Base-by-base conservation (phyloP, 495 filamentous ascomycete genomes). In the Hypomontagnella submonticulosa region DNA sequence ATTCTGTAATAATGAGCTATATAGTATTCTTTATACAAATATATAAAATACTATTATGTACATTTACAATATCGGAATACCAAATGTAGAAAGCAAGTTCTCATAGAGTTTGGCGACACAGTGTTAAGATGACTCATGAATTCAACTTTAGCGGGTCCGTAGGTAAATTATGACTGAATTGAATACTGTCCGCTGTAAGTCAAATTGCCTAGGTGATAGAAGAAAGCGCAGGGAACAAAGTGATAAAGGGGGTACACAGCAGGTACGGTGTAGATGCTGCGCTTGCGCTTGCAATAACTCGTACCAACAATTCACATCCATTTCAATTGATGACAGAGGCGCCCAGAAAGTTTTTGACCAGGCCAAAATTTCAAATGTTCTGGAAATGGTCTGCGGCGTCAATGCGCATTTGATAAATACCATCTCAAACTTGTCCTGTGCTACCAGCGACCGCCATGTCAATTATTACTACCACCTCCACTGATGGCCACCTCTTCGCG, bases 401-500 rank as follows among this genome's bases (percentile, higher is more conserved):
- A 67, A 67, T 68, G 54, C 65, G 54, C 53, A 55, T 59, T 54
- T 53, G 37, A 10, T 20, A 48, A 68, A 69, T 60, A 57, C 41
- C 36, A 64, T 42, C 59, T 54, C 55, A 37, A 62, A 30, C 7
- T 44, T 47, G 33, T 32, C 53, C 58, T 67, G 75, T 73, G 72
- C 32, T 44, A 75, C 72, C 70, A 73, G 47, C 54, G 67, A 70
- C 54, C 71, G 71, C 49, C 36, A 57, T 63, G 57, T 37, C 56
- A 62, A 61, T 46, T 62, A 42, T 20, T 20, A 41, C 48, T 57
- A 64, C 71, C 70, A 47, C 20, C 27, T 27, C 57, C 52, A 68
- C 67, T 73, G 40, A 72, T 74, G 68, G 71, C 76, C 44, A 74
- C 75, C 51, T 76, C 67, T 58, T 71, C 74, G 59, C 69, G 76